These are phyloP conservation scores for Annulohypoxylon stygium DNA, from an alignment of 495 filamentous ascomycete species.

Conservation along the genomic window DNA sequence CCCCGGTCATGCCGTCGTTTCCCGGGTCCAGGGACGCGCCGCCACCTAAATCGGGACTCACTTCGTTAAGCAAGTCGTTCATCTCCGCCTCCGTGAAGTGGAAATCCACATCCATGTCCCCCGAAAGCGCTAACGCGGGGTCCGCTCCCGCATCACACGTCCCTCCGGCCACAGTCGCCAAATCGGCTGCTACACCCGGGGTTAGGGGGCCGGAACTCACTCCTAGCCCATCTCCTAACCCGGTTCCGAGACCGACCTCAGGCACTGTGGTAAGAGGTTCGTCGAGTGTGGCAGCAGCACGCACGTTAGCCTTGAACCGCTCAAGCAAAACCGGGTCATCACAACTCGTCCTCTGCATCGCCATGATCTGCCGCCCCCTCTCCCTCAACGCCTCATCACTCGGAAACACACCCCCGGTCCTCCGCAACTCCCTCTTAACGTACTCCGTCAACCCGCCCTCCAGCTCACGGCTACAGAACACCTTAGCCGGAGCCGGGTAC, in stretches of 20 bases:
- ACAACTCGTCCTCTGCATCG: slow-evolving; percentile 57
- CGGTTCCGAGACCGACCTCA: background rate
- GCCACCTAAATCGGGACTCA: slow-evolving; percentile 42
- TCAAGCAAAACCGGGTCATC: slow-evolving; percentile 63
- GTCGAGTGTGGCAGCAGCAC: slow-evolving; percentile 20
- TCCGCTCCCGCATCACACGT: slow-evolving; percentile 11
- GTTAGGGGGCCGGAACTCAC: slow-evolving; percentile 8
- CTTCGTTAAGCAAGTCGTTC: slow-evolving; percentile 55
- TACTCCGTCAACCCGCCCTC: slow-evolving; percentile 61
- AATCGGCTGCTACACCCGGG: slow-evolving; percentile 26
- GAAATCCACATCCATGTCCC: slow-evolving; percentile 49
- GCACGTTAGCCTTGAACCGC: slow-evolving; percentile 61
- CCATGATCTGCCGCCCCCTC: slow-evolving; percentile 60
- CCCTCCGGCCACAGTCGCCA: slow-evolving; percentile 22
- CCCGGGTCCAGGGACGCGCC: slow-evolving; percentile 21
- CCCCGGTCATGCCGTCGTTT: background rate
- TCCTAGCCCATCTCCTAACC: background rate
- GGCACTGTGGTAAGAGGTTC: background rate
- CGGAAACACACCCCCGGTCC: slow-evolving; percentile 51
- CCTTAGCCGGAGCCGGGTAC: slow-evolving; percentile 55
- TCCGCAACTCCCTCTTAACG: slow-evolving; percentile 50
- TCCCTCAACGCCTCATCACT: slow-evolving; percentile 55
- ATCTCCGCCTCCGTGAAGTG: slow-evolving; percentile 55
- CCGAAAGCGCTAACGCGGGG: slow-evolving; percentile 28
- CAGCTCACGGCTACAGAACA: slow-evolving; percentile 68